Percentiles rank a stretch among this genome's conserved stretches.
phyloP scores from a whole-genome alignment of 225 moss, liverwort and hornwort genomes.

The Straminergon stramineum region DNA sequence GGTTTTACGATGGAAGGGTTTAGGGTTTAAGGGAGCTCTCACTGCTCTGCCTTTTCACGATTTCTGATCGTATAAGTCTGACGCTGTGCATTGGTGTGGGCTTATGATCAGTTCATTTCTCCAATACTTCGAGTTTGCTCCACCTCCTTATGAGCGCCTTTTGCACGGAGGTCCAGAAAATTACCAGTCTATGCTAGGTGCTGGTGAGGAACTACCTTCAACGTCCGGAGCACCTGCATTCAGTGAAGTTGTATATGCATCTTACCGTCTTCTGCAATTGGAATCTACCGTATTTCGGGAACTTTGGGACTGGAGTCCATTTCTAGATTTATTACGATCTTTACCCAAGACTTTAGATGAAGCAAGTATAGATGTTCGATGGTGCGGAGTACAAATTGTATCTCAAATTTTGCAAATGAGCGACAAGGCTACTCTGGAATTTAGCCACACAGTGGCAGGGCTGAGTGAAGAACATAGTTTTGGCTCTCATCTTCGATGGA shows the following conservation, averaged over 20 bases:
- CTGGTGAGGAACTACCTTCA: neutral
- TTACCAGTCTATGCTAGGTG: conserved; percentile 3
- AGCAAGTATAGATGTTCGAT: conserved; percentile 64
- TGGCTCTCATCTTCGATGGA: conserved; percentile 71
- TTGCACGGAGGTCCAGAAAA: conserved; percentile 27
- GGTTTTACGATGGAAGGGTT: neutral
- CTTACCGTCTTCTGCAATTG: conserved; percentile 67
- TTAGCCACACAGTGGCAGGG: conserved; percentile 41
- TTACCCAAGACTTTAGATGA: conserved; percentile 22
- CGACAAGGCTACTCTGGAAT: conserved; percentile 53
- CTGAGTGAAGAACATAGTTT: conserved; percentile 57
- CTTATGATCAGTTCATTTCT: conserved; percentile 56
- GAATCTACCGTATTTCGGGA: conserved; percentile 75
- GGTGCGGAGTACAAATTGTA: conserved; percentile 78
- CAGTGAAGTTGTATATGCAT: conserved; percentile 67
- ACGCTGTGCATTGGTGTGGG: conserved; percentile 7
- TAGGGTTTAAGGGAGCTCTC: neutral
- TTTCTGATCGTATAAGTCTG: neutral
- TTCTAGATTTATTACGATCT: conserved; percentile 66
- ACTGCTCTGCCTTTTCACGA: neutral
- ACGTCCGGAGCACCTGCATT: conserved; percentile 47
- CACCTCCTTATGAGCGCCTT: conserved; percentile 83
- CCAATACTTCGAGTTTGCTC: conserved; percentile 82
- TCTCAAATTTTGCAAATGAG: conserved; percentile 75
- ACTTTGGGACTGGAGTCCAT: conserved; percentile 92